Evolutionary conservation across 257 asterid species (phyloP).

Genomic region (Jacaranda copaia): DNA sequence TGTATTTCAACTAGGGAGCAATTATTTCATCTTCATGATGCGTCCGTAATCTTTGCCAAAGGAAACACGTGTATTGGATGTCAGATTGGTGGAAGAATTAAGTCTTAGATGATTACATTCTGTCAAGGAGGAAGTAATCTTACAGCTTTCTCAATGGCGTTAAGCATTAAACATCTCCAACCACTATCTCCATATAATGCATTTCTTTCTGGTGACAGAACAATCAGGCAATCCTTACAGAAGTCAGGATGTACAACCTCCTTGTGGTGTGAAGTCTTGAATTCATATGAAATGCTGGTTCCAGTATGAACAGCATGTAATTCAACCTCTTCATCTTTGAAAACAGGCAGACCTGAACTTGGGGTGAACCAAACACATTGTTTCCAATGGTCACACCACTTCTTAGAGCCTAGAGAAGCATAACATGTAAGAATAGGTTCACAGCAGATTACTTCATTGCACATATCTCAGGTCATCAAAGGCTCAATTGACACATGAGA

Average conservation of each 20-base stretch:
- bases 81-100: not conserved
- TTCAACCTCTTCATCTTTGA: constrained; percentile 63
- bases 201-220: constrained; percentile 71
- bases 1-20: not conserved
- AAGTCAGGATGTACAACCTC: constrained; percentile 42
- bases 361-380: constrained; percentile 90
- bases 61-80: constrained; percentile 1
- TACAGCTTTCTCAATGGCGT: constrained; percentile 72
- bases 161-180: constrained; percentile 80
- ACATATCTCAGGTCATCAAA: constrained; percentile 1
- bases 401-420: constrained; percentile 57
- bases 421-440: constrained; percentile 14
- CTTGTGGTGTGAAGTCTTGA: constrained; percentile 46
- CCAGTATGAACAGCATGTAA: constrained; percentile 71
- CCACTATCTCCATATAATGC: constrained; percentile 70
- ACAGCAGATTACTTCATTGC: constrained; percentile 9
- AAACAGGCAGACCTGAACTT: constrained; percentile 57
- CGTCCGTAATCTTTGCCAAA: not conserved
- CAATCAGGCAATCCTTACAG: constrained; percentile 53
- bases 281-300: constrained; percentile 65
- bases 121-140: constrained; percentile 43
- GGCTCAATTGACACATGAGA: not conserved
- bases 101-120: constrained; percentile 19
- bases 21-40: not conserved
- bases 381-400: constrained; percentile 99